Conservation (phyloP, 2,329 filamentous ascomycete species). For the Botryotinia globosa region DNA sequence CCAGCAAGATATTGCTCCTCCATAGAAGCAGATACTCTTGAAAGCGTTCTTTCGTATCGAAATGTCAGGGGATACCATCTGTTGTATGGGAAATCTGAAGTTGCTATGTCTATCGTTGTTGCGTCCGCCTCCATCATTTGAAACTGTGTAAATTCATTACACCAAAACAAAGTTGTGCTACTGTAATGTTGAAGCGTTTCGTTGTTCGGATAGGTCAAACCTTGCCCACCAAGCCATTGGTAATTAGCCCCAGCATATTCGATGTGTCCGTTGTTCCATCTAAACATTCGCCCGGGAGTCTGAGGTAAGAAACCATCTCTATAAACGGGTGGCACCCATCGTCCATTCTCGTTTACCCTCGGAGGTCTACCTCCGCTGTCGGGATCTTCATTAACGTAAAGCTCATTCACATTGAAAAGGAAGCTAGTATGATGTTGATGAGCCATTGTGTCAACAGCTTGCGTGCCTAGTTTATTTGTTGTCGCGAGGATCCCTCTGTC, state of each 20-base stretch:
- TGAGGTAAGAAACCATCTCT: conserved; percentile 26
- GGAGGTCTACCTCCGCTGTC: conserved; percentile 21
- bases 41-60: conserved; percentile 20
- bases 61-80: conserved; percentile 29
- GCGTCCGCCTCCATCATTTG: conserved; percentile 25
- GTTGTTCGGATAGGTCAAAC: background rate
- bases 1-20: conserved; percentile 24
- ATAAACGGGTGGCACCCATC: conserved; percentile 30
- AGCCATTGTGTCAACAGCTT: conserved; percentile 2
- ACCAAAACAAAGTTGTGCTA: conserved; percentile 29
- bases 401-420: conserved; percentile 42
- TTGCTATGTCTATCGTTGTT: conserved; percentile 18
- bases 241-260: conserved; percentile 20
- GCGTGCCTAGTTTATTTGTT: background rate
- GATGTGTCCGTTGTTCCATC: conserved; percentile 29
- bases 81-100: conserved; percentile 20
- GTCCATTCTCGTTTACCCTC: conserved; percentile 22
- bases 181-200: conserved; percentile 19
- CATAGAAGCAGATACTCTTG: conserved; percentile 18
- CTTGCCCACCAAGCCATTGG: conserved; percentile 16
- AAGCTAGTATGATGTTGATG: conserved; percentile 34
- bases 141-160: conserved; percentile 28
- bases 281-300: conserved; percentile 27
- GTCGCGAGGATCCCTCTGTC: background rate
- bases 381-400: conserved; percentile 40